Percentiles rank a stretch among this genome's conserved stretches.
Evolutionary conservation across 768 basidiomycete genomes (phyloP).

Genomic region (Tylopilus plumbeoviolaceoides): DNA sequence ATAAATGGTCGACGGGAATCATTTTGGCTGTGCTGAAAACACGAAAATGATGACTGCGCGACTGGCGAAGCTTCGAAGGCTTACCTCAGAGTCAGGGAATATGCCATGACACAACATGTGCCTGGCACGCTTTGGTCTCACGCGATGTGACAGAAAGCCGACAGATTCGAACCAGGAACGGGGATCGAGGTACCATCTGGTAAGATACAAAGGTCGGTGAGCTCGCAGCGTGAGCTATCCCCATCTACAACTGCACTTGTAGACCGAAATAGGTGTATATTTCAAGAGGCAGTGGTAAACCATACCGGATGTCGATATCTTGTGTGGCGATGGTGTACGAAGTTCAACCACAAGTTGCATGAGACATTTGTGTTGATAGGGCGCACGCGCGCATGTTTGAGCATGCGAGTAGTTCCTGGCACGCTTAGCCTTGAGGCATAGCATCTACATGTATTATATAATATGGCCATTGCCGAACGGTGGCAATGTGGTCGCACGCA

Average conservation of each 20-base stretch:
- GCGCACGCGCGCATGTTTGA: not conserved
- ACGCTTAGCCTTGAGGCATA: too few species aligned
- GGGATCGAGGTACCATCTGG: not conserved
- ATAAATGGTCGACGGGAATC: not conserved
- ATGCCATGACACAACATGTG: not conserved
- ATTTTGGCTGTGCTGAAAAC: slow-evolving; percentile 1
- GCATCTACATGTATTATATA: too few species aligned
- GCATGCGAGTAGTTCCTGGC: not conserved
- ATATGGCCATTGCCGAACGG: not conserved
- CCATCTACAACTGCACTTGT: not conserved
- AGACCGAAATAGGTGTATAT: not conserved
- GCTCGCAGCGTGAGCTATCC: not conserved
- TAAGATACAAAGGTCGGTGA: not conserved
- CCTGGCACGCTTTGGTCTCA: not conserved
- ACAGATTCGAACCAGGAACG: not conserved
- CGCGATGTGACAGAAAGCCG: not conserved
- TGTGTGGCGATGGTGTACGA: not conserved
- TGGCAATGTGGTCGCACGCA: not conserved
- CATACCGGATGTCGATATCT: not conserved
- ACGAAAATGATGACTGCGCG: not conserved
- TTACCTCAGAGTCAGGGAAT: not conserved
- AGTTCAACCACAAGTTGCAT: not conserved
- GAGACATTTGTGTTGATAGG: not conserved
- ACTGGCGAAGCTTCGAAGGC: too few species aligned
- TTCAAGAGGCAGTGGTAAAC: not conserved